Percentiles rank a stretch among this genome's conserved stretches.
Evolutionary conservation across 495 filamentous ascomycete species (phyloP).

Genomic region (Daldinia loculata): DNA sequence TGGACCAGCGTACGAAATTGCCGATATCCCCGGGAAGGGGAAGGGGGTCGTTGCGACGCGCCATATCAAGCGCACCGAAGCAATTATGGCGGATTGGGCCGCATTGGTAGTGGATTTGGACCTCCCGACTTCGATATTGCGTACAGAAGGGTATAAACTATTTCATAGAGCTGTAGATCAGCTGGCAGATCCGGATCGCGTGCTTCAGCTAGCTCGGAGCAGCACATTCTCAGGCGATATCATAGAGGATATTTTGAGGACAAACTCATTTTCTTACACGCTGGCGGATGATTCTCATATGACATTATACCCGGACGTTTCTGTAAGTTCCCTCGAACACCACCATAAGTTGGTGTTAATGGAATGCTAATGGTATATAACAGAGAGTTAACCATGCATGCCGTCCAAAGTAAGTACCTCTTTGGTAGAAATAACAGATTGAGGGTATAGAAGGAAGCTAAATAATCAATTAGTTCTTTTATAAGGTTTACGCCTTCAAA

Average conservation of each 20-base stretch:
- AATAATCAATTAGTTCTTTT: slow-evolving; percentile 46
- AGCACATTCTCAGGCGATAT: slow-evolving; percentile 45
- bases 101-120: slow-evolving; percentile 46
- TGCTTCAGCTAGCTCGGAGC: slow-evolving; percentile 46
- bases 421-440: not conserved
- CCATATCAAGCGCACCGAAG: slow-evolving; percentile 43
- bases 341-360: not conserved
- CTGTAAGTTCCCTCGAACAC: slow-evolving; percentile 36
- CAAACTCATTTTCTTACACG: slow-evolving; percentile 50
- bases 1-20: slow-evolving; percentile 40
- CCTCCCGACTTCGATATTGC: slow-evolving; percentile 46
- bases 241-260: slow-evolving; percentile 53
- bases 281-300: slow-evolving; percentile 47
- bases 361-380: not conserved
- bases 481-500: slow-evolving; percentile 48
- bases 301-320: slow-evolving; percentile 50
- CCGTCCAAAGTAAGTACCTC: slow-evolving; percentile 49
- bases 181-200: slow-evolving; percentile 45
- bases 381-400: slow-evolving; percentile 55
- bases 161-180: slow-evolving; percentile 49
- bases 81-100: slow-evolving; percentile 52
- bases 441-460: not conserved
- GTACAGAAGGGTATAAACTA: slow-evolving; percentile 43
- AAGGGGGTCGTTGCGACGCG: slow-evolving; percentile 51
- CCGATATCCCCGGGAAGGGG: slow-evolving; percentile 51